Evolutionary conservation across 495 filamentous ascomycete species (phyloP), one percentile per base, ranked within the genome.

Genomic region (Choiromyces venosus): DNA sequence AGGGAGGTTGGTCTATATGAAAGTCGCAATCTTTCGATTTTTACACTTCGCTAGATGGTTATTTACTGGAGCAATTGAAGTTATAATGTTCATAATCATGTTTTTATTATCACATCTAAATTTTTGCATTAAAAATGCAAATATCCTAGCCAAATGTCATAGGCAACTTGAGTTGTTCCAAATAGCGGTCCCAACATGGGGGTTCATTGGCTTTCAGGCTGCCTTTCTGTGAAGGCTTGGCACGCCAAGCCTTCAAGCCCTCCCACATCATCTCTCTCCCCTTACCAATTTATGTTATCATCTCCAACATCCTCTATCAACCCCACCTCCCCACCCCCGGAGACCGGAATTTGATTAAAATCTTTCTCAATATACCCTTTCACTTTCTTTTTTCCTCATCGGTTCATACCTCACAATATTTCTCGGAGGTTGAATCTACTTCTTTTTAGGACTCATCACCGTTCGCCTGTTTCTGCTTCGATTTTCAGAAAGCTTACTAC

Each of bases 251-350:
- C 25, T 4, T 33, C 25, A 29, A 18, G 4, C 12, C 52, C 25
- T 61, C 25, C 52, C 52, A 29, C n/a, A 29, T n/a, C 71, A 66
- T 37, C 65, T 37, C 44, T 38, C 74, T 37, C 29, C 52, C 39
- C 52, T 66, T 77, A 19, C 61, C 36, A 46, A 42, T 38, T 39
- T 37, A 19, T 33, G 42, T 40, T 44, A 66, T 37, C 29, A 67
- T 56, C 42, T n/a, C 16, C 37, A 66, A 52, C 70, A 52, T 42
- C 52, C 38, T 35, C 21, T 71, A 67, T 71, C 61, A 39, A 42
- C 70, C 37, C 52, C 37, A 18, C 70, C 70, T 29, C 70, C 44
- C 56, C 66, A 33, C 19, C 19, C 52, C 46, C 21, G 44, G 37
- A 71, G 21, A 35, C 66, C 35, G 40, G 65, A 33, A 42, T 66